Percentiles rank a stretch among this genome's conserved stretches.
Conservation (phyloP, 768 basidiomycete species). For the Lyophyllum semitale region DNA sequence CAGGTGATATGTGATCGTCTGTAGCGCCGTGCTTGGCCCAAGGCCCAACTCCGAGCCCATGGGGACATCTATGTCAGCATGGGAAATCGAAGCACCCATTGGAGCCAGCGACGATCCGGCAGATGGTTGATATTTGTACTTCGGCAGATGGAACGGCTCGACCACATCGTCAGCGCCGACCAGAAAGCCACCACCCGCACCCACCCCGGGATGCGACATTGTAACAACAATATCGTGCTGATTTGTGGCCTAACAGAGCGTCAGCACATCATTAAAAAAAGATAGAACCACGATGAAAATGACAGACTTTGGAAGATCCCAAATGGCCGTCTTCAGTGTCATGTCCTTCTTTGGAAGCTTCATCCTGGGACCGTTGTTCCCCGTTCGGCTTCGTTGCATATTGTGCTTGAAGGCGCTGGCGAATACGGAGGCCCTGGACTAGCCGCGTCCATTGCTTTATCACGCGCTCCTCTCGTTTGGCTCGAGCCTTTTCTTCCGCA, state of each 20-base stretch:
- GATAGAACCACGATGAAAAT: not conserved
- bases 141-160: conserved; percentile 70
- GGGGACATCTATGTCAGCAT: not conserved
- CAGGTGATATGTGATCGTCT: conserved; percentile 34
- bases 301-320: conserved; percentile 9
- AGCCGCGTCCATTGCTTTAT: conserved; percentile 89
- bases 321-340: not conserved
- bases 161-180: conserved; percentile 74
- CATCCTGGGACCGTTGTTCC: conserved; percentile 16
- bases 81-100: not conserved
- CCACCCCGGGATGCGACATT: conserved; percentile 18
- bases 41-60: not conserved
- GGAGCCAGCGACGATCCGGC: conserved; percentile 17
- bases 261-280: not conserved
- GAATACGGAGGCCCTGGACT: conserved; percentile 85
- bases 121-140: conserved; percentile 51
- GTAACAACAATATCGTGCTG: conserved; percentile 17
- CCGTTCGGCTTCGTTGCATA: conserved; percentile 49
- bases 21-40: not conserved
- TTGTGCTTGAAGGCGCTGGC: conserved; percentile 78
- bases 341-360: not conserved
- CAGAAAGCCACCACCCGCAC: conserved; percentile 65
- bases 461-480: conserved; percentile 76
- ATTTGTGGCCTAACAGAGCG: conserved; percentile 1
- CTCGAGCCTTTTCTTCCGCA: conserved; percentile 73